Percentiles rank a stretch among this genome's conserved stretches.
These are phyloP conservation scores for Emmonsiellopsis sp. DNA, from an alignment of 2,329 filamentous ascomycete genomes.

Conservation along the genomic window DNA sequence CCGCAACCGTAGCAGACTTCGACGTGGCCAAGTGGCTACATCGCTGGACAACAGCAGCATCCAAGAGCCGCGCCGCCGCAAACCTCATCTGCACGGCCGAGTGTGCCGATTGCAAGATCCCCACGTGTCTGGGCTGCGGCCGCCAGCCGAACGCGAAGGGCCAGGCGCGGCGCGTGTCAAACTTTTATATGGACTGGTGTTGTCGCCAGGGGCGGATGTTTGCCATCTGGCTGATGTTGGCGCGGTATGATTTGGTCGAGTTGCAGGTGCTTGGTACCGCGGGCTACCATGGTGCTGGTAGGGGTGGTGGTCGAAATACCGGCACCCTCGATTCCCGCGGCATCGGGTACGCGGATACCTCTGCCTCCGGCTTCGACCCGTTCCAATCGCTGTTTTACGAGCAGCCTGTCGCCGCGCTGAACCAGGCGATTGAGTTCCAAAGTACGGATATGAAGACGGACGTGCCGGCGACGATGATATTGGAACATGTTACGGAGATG, in stretches of 20 bases:
- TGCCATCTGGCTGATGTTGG: slow-evolving; percentile 29
- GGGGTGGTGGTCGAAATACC: slow-evolving; percentile 3
- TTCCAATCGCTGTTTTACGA: slow-evolving; percentile 5
- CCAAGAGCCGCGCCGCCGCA: not conserved
- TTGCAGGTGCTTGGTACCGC: slow-evolving; percentile 4
- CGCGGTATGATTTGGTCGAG: slow-evolving; percentile 24
- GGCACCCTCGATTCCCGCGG: slow-evolving; percentile 7
- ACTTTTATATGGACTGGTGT: slow-evolving; percentile 20
- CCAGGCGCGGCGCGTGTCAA: slow-evolving; percentile 1
- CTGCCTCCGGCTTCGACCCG: not conserved
- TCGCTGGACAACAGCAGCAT: slow-evolving; percentile 5
- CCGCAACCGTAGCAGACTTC: slow-evolving; percentile 1
- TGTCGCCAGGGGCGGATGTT: slow-evolving; percentile 24
- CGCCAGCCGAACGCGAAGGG: slow-evolving; percentile 1
- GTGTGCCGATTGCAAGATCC: slow-evolving; percentile 4
- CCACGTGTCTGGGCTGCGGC: slow-evolving; percentile 11
- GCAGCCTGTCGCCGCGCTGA: not conserved
- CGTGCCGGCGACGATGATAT: slow-evolving; percentile 17
- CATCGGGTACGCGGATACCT: slow-evolving; percentile 9
- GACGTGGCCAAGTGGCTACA: slow-evolving; percentile 5
- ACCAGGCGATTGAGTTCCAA: slow-evolving; percentile 4
- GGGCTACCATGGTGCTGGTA: not conserved
- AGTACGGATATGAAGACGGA: slow-evolving; percentile 12
- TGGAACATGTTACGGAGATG: slow-evolving; percentile 15
- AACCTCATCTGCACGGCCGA: slow-evolving; percentile 5